Evolutionary conservation across 202 grass and related monocot species (phyloP).

Genomic region (Cymbopogon flexuosus): DNA sequence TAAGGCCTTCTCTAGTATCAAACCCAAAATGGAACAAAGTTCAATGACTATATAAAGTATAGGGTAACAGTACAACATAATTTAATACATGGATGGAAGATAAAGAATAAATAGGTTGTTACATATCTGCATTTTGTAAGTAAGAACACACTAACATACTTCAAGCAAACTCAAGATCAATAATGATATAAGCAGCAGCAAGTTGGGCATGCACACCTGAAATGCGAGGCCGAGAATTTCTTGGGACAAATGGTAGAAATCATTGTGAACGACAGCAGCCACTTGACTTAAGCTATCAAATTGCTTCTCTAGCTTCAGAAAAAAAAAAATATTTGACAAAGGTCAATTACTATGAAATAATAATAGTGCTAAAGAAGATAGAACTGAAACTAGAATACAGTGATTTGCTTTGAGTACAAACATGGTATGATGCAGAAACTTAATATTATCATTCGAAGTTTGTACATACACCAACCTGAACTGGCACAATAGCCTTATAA

Average conservation of each 20-base stretch:
- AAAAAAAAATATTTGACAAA: slow-evolving; percentile 10
- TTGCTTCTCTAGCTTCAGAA: slow-evolving; percentile 78
- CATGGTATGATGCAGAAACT: background rate
- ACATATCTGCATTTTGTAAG: background rate
- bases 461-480: slow-evolving; percentile 61
- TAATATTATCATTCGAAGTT: slow-evolving; percentile 16
- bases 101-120: background rate
- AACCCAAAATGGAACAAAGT: background rate
- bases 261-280: slow-evolving; percentile 80
- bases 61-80: background rate
- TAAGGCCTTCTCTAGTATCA: background rate
- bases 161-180: slow-evolving; percentile 18
- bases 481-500: slow-evolving; percentile 81
- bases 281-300: slow-evolving; percentile 69
- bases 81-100: background rate
- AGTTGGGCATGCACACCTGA: slow-evolving; percentile 55
- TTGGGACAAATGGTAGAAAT: slow-evolving; percentile 77
- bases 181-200: slow-evolving; percentile 8
- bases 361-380: slow-evolving; percentile 18
- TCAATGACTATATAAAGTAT: background rate
- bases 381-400: background rate
- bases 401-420: slow-evolving; percentile 4
- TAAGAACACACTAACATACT: background rate
- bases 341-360: slow-evolving; percentile 29
- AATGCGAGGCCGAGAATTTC: slow-evolving; percentile 95